Base-by-base conservation (phyloP, 345 rosid genomes). In the Corchorus capsularis region DNA sequence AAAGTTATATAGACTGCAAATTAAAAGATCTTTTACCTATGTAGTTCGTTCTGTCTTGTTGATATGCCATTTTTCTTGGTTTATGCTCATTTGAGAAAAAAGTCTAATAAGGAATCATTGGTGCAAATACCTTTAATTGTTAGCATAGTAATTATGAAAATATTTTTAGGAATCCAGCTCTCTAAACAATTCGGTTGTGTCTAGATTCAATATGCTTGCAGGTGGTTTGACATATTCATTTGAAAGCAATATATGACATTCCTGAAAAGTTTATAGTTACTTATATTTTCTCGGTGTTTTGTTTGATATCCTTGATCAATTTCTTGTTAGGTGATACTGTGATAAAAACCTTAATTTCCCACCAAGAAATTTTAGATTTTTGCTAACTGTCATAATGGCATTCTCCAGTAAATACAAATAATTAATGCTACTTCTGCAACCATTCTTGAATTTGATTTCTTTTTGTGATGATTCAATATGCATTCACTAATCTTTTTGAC, bases 381-480 rank as follows among this genome's bases (percentile, higher is more conserved):
- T 13, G 16, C 37, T 34, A 32, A 2, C 43, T 5, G 17, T 65
- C 22, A 63, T 46, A n/a, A 65, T 8, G 19, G 12, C 0, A 8
- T 39, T 47, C 5, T 8, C 14, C 13, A 8, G 54, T 66, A 37
- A 65, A 19, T n/a, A n/a, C 60, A n/a, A 55, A 55, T n/a, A 56
- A 19, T 19, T n/a, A 56, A 19, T 19, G 61, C 61, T 20, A 22
- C 35, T 27, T 67, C 32, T 47, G 55, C 8, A 17, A 15, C 27
- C n/a, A 67, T 67, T 12, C 52, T 3, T 46, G 55, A 12, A 55
- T 71, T 8, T 73, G 45, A 34, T 56, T 59, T 47, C 68, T 46
- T 7, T 9, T 32, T 5, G 43, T 50, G 56, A 49, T 27, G 57
- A 17, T 6, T 73, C 47, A 59, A 60, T 45, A 53, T 20, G 54